Evolutionary conservation across 257 asterid genomes (phyloP), one percentile per base, ranked within the genome.

Genomic region (Voacanga thouarsii): DNA sequence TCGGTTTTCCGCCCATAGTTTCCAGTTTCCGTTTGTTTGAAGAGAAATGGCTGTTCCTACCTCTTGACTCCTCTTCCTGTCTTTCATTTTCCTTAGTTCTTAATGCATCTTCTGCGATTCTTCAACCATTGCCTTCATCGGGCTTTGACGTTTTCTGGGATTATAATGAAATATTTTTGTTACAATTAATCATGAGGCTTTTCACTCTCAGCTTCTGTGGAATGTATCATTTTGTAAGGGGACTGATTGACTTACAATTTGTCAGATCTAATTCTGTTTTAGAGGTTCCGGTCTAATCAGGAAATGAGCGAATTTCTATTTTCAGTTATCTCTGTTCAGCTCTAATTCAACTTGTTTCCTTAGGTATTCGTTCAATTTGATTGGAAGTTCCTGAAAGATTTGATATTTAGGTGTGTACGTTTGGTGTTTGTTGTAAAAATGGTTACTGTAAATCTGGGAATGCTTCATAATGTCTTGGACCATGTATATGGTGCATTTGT

Each of bases 401-500:
- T 39, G 6, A 51, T 60, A 45, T 75, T 33, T 2, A 69, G 74
- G 72, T 65, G 33, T 68, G 79, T 76, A 37, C 56, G 86, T 73
- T 74, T 21, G 59, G 28, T 74, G 81, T 47, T 72, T 57, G 44
- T 50, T 7, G 74, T 14, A 77, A 81, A 67, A 56, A 82, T 93
- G 97, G 97, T 89, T 72, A 79, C 90, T 80, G 93, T 92, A 55
- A 95, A 95, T 85, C 80, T 93, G 80, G 99, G 98, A 65, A 88
- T 90, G 85, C 87, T 96, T 65, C 90, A 89, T 91, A 88, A 93
- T 86, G 86, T 89, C 26, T 76, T 96, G 84, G 99, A 96, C 80
- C 98, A 96, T 88, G 91, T 92, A 3, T 95, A 95, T 80, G 96
- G 97, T 72, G 94, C 99, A 81, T 85, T 90, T 87, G 67, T 95